Percentiles rank a stretch among this genome's conserved stretches.
phyloP scores from a whole-genome alignment of 2,329 filamentous ascomycete genomes.

The Colletotrichum sp. region DNA sequence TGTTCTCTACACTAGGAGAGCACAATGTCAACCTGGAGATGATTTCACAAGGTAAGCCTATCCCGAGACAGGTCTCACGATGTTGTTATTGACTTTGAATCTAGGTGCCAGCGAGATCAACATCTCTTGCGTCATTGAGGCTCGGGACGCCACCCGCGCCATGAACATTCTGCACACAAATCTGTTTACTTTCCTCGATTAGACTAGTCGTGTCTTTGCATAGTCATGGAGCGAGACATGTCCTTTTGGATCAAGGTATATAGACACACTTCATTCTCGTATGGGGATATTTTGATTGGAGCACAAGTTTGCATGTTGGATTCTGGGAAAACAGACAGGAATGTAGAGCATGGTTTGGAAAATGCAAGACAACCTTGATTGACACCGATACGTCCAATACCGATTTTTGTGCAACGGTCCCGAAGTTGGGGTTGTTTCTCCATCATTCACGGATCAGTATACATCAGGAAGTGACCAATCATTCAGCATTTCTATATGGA shows the following conservation, averaged over 20 bases:
- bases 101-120: conserved; percentile 97
- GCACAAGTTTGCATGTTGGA: background rate
- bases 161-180: conserved; percentile 97
- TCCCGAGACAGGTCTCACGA: conserved; percentile 52
- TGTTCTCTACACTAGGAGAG: conserved; percentile 94
- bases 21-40: conserved; percentile 98
- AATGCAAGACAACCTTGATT: background rate
- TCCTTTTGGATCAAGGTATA: background rate
- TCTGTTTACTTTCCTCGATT: conserved; percentile 94
- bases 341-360: background rate
- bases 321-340: background rate
- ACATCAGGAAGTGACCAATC: background rate
- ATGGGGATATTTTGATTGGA: background rate
- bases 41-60: conserved; percentile 88
- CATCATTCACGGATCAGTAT: background rate
- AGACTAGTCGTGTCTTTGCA: conserved; percentile 7
- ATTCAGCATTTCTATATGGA: background rate
- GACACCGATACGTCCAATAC: background rate
- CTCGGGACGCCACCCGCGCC: conserved; percentile 86
- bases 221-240: background rate
- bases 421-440: background rate
- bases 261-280: background rate
- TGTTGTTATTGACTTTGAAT: conserved; percentile 25
- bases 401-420: background rate
- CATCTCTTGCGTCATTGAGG: conserved; percentile 96